phyloP scores from a whole-genome alignment of 768 basidiomycete genomes.

The Pulveroboletus ravenelii region DNA sequence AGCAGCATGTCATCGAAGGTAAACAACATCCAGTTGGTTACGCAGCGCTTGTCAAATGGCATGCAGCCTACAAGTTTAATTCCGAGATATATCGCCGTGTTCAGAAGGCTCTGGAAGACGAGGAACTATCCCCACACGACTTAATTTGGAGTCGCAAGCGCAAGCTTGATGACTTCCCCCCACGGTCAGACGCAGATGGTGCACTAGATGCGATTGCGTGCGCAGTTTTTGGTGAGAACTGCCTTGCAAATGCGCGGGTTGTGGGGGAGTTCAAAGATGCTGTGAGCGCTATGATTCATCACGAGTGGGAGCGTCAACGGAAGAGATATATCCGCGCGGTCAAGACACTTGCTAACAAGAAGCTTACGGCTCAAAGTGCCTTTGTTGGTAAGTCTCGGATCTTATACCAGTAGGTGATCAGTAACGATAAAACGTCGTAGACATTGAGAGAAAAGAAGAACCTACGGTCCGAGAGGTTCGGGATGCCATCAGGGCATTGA shows the following conservation, averaged over 20 bases:
- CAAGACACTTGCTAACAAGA: background rate
- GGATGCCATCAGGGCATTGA: background rate
- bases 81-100: background rate
- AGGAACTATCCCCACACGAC: background rate
- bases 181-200: background rate
- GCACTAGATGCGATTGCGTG: constrained; percentile 3
- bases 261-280: constrained; percentile 8
- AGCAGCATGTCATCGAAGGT: background rate
- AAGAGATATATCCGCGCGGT: background rate
- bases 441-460: constrained; percentile 4
- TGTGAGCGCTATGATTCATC: background rate
- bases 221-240: constrained; percentile 4
- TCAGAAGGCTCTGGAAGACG: background rate
- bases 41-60: constrained; percentile 2
- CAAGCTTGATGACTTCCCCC: constrained; percentile 1
- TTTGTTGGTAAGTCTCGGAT: background rate
- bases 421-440: too few relatives aligned
- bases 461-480: background rate
- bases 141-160: constrained; percentile 2
- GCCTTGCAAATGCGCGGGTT: background rate
- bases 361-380: background rate
- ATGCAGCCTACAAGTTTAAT: constrained; percentile 1
- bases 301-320: constrained; percentile 5
- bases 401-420: too few relatives aligned
- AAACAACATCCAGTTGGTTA: constrained; percentile 1